Evolutionary conservation across 805 yeast species (phyloP).

Genomic region (Candida boleticola): DNA sequence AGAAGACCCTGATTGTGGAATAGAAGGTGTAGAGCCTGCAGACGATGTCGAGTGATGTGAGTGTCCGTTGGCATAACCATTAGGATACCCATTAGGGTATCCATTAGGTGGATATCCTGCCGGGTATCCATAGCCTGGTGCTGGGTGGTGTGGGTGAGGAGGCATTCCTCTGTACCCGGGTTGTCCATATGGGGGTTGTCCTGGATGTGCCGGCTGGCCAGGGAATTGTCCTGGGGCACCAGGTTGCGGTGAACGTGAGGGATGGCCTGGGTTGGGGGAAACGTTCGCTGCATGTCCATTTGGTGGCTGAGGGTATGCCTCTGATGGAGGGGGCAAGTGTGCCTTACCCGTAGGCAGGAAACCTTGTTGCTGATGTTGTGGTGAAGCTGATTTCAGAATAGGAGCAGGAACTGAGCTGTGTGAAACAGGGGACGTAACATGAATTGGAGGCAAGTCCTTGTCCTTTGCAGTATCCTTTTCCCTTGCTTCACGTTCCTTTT

Average conservation of each 20-base stretch:
- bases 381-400: conserved; percentile 5
- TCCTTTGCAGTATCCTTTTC: neutral
- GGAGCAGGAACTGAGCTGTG: conserved; percentile 12
- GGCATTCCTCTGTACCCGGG: too few relatives aligned
- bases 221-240: neutral
- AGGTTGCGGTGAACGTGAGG: neutral
- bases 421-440: conserved; percentile 7
- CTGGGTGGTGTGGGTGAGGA: too few relatives aligned
- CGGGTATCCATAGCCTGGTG: neutral
- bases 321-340: conserved; percentile 4
- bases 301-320: neutral
- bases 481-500: neutral
- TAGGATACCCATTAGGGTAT: conserved; percentile 5
- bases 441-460: neutral
- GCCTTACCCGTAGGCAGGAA: conserved; percentile 5
- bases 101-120: neutral
- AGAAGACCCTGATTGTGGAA: neutral
- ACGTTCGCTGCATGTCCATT: neutral
- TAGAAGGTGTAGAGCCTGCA: neutral
- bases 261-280: neutral
- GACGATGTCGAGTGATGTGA: too few relatives aligned
- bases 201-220: neutral
- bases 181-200: neutral
- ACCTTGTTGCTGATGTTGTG: conserved; percentile 2
- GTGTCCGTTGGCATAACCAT: conserved; percentile 1